phyloP scores from a whole-genome alignment of 2,329 filamentous ascomycete genomes.

The Exophiala phaeomuriformis region DNA sequence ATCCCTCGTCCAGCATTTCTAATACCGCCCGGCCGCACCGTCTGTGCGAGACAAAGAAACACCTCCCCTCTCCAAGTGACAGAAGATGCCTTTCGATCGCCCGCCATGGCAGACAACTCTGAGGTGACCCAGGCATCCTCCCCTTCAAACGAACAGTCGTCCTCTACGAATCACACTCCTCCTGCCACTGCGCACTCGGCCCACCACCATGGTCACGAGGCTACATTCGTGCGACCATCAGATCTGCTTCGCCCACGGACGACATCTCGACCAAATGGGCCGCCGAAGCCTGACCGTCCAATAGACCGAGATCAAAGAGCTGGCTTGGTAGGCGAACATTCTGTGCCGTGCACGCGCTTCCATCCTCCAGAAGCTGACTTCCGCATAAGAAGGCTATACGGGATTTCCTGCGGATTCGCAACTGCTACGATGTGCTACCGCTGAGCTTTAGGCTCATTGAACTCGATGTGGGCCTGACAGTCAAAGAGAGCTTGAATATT shows the following conservation, averaged over 20 bases:
- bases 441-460: conserved; percentile 93
- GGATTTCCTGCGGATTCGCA: conserved; percentile 91
- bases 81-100: conserved; percentile 16
- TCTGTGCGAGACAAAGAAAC: conserved; percentile 1
- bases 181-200: conserved; percentile 7
- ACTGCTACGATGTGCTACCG: conserved; percentile 94
- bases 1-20: neutral
- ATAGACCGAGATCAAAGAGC: conserved; percentile 45
- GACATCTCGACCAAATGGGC: conserved; percentile 37
- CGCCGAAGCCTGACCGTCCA: conserved; percentile 37
- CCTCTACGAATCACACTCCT: conserved; percentile 10
- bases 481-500: conserved; percentile 95
- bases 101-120: conserved; percentile 20
- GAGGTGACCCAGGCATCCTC: conserved; percentile 19
- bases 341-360: neutral
- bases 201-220: conserved; percentile 36
- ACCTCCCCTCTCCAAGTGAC: neutral
- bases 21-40: neutral
- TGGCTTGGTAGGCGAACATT: conserved; percentile 38
- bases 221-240: conserved; percentile 42
- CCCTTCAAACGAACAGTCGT: conserved; percentile 11
- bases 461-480: conserved; percentile 87
- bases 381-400: conserved; percentile 69
- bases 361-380: conserved; percentile 3
- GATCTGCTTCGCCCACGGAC: conserved; percentile 40